Conservation (phyloP, 129 eudicot species). For the Ambrosia artemisiifolia region DNA sequence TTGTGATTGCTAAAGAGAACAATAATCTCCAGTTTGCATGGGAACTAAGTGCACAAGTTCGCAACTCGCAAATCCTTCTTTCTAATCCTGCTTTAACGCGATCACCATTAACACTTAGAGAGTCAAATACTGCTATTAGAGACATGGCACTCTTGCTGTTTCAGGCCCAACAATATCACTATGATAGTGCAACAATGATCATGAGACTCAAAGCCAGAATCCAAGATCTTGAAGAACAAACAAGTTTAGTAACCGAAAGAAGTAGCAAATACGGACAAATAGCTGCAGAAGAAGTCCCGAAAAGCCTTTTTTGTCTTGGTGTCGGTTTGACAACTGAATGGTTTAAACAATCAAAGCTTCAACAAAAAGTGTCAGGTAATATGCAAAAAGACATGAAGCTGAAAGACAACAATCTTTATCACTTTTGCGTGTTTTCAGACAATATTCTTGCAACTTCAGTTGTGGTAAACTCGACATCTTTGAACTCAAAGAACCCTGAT, state of each 20-base stretch:
- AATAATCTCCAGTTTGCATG: slow-evolving; percentile 67
- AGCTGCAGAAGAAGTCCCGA: slow-evolving; percentile 76
- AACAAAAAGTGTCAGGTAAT: slow-evolving; percentile 20
- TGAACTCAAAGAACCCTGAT: slow-evolving; percentile 48
- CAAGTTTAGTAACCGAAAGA: slow-evolving; percentile 46
- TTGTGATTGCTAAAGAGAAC: slow-evolving; percentile 75
- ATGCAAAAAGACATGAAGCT: slow-evolving; percentile 31
- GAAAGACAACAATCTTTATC: slow-evolving; percentile 46
- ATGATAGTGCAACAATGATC: slow-evolving; percentile 72
- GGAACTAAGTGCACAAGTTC: slow-evolving; percentile 72
- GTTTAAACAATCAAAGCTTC: slow-evolving; percentile 41
- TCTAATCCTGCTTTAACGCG: slow-evolving; percentile 56
- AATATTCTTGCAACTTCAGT: slow-evolving; percentile 71
- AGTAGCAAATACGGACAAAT: slow-evolving; percentile 66
- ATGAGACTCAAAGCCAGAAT: slow-evolving; percentile 70
- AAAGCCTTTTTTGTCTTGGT: slow-evolving; percentile 61
- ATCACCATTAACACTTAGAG: slow-evolving; percentile 49
- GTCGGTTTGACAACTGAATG: slow-evolving; percentile 57
- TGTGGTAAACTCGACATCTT: slow-evolving; percentile 59
- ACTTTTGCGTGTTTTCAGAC: slow-evolving; percentile 67
- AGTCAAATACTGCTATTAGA: slow-evolving; percentile 48
- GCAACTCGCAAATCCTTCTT: slow-evolving; percentile 67
- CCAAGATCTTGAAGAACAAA: slow-evolving; percentile 66
- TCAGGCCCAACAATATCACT: slow-evolving; percentile 69
- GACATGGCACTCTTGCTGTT: slow-evolving; percentile 66